These are phyloP conservation scores for Quercus engelmannii DNA, from an alignment of 306 rosid genomes.

Conservation along the genomic window DNA sequence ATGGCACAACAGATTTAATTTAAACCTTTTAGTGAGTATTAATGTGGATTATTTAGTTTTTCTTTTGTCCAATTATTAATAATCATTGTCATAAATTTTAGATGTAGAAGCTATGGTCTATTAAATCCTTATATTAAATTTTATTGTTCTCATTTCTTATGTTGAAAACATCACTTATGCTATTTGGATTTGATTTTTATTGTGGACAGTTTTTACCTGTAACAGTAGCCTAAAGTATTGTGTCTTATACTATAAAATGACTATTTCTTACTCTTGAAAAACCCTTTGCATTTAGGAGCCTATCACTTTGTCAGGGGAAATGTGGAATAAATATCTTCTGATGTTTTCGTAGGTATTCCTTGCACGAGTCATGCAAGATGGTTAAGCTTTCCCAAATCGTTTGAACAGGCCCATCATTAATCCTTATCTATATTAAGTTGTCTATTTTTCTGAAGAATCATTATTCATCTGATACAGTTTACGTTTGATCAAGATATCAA, in stretches of 20 bases:
- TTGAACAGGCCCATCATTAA: neutral
- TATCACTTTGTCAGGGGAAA: neutral
- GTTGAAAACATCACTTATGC: neutral
- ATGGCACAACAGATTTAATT: neutral
- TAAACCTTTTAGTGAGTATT: neutral
- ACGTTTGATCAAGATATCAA: neutral
- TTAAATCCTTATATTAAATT: neutral
- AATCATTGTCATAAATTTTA: neutral
- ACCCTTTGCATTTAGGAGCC: neutral
- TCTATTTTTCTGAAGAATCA: neutral
- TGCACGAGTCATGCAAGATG: neutral
- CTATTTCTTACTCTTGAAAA: neutral
- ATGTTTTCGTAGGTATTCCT: neutral
- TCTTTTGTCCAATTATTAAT: neutral
- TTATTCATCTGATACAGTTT: neutral
- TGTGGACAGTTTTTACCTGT: neutral
- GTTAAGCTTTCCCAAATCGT: neutral
- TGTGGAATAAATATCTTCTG: neutral
- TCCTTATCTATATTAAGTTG: neutral
- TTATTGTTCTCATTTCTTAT: slow-evolving; percentile 4
- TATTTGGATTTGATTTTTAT: neutral
- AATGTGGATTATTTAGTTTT: neutral
- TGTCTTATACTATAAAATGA: neutral
- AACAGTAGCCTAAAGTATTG: neutral
- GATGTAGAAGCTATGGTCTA: neutral